Base-by-base conservation (phyloP, 352 stramenopile species). In the Pythium volutum region DNA sequence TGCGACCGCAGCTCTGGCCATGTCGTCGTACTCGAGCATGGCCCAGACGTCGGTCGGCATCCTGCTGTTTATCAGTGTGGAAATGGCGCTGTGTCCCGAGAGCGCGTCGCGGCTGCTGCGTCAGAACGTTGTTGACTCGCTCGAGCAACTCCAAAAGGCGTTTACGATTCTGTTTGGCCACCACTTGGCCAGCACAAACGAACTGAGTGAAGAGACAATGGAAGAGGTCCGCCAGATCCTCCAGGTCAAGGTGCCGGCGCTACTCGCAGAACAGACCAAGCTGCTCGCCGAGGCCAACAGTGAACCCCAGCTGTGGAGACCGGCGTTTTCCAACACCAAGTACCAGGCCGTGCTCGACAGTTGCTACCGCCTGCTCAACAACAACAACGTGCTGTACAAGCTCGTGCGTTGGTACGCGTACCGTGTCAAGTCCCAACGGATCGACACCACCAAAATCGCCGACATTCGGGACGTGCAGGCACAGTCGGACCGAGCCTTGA, bases 341-440 rank as follows among this genome's bases (percentile, higher is more conserved):
- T 94, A 94, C 62, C 71, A 88, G 39, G 52, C 64, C 0, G 78
- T 94, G 14, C 59, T 94, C 1, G 71, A 89, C 6, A 79, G 70
- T 31, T 85, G 66, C 12, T 68, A 83, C 9, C 77, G 82, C 0
- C 57, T 94, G 34, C 69, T 94, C 12, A 92, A 89, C 75, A 91
- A 90, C 78, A 92, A 89, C 60, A 87, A 88, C 27, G 45, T 94
- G 50, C 57, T 94, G 1, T 92, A 77, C 61, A 94, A 94, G 62
- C 69, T 94, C 10, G 69, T 91, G 20, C 66, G 69, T n/a, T 94
- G 84, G 84, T 91, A 84, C 59, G 79, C 79, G 46, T 89, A 82
- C 60, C 80, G 84, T 2, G 69, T 87, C 6, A 73, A 77, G 66
- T 59, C 77, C 45, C 66, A 88, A 20, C 76, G 74, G 39, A 33